Percentiles rank a stretch among this genome's conserved stretches.
These are phyloP conservation scores for Trichosporon faecale DNA, from an alignment of 1,284 basidiomycete genomes.

Conservation along the genomic window DNA sequence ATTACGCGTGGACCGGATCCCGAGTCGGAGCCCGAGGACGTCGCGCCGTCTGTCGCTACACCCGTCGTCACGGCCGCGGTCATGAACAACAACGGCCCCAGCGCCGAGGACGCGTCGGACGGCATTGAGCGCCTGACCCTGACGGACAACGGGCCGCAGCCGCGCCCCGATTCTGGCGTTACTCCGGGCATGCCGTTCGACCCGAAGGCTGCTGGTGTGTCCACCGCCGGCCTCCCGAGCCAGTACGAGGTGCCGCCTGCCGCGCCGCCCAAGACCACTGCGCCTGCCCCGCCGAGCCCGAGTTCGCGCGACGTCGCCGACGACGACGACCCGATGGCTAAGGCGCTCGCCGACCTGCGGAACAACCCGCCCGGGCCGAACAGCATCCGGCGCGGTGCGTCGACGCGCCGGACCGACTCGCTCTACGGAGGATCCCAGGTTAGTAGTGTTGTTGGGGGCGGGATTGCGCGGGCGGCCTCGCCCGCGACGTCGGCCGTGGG, in stretches of 20 bases:
- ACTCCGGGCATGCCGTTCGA: conserved; percentile 5
- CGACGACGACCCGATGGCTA: conserved; percentile 69
- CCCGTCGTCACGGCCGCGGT: not conserved
- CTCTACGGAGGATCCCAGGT: conserved; percentile 19
- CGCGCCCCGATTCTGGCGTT: not conserved
- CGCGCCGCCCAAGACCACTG: conserved; percentile 17
- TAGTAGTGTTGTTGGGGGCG: conserved; percentile 9
- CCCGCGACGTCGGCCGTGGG: not conserved
- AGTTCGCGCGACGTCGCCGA: conserved; percentile 50
- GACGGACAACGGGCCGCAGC: conserved; percentile 11
- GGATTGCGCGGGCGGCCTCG: not conserved
- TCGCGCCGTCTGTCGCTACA: not conserved
- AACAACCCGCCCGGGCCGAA: conserved; percentile 42
- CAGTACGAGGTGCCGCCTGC: conserved; percentile 18
- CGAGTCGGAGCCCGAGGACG: conserved; percentile 9
- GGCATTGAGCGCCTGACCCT: conserved; percentile 14
- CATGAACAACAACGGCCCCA: not conserved
- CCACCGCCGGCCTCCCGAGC: not conserved
- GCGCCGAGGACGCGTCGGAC: not conserved
- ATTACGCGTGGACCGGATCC: not conserved
- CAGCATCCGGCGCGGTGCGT: conserved; percentile 44
- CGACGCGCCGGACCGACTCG: conserved; percentile 46
- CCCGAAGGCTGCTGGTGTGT: not conserved
- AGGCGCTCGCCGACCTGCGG: conserved; percentile 30
- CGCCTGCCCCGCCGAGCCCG: conserved; percentile 28